Evolutionary conservation across 2,329 filamentous ascomycete species (phyloP).

Genomic region (Paecilomyces sp.): DNA sequence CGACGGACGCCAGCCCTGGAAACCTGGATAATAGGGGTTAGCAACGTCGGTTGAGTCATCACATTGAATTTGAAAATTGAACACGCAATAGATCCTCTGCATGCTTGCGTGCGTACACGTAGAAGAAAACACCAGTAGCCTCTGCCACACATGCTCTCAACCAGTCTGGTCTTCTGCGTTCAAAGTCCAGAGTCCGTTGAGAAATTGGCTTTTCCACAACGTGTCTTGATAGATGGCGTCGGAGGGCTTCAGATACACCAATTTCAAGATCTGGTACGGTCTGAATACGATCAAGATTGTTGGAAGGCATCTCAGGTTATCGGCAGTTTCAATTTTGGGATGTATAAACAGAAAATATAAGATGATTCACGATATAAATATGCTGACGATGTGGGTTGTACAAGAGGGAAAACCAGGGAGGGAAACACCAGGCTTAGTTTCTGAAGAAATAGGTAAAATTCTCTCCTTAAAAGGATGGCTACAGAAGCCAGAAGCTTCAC

Average conservation of each 20-base stretch:
- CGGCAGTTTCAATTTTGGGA: neutral
- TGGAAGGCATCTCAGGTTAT: neutral
- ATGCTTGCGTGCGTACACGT: constrained; percentile 29
- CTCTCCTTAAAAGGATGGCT: no score
- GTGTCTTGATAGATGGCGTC: constrained; percentile 44
- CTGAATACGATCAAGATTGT: constrained; percentile 13
- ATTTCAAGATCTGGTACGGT: constrained; percentile 37
- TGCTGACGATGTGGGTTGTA: neutral
- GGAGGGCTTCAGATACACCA: constrained; percentile 47
- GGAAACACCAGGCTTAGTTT: no score
- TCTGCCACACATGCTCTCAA: constrained; percentile 47
- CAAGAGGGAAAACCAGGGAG: no score
- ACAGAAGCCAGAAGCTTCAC: no score
- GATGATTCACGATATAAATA: neutral
- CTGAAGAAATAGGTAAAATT: no score
- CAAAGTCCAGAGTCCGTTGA: constrained; percentile 49
- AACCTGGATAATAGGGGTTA: constrained; percentile 21
- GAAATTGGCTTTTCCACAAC: constrained; percentile 45
- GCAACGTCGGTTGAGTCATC: no score
- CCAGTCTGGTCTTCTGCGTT: constrained; percentile 46
- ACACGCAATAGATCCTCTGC: neutral
- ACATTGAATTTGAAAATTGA: no score
- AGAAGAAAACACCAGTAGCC: constrained; percentile 52
- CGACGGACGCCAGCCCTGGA: constrained; percentile 48
- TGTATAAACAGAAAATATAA: neutral